Base-by-base conservation (phyloP, 2,329 filamentous ascomycete genomes). In the Cryphonectria nitschkei region DNA sequence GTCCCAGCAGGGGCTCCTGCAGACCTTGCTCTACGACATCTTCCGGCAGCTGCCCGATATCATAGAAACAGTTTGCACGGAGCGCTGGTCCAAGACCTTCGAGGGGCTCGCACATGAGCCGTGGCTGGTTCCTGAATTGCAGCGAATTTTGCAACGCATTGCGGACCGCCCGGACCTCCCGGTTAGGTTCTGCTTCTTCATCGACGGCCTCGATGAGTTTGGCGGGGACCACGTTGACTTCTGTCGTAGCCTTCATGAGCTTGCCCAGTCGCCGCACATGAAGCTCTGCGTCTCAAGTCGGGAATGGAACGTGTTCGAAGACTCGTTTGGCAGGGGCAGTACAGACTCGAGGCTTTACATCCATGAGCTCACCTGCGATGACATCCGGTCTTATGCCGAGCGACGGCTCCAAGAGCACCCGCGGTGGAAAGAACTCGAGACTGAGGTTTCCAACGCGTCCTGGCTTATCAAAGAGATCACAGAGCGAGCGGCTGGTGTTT, bases 1-100 rank as follows among this genome's bases (percentile, higher is more conserved):
- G 68, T 82, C 81, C 0, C 78, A 79, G 26, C 75, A 80, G 52
- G 83, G 83, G 0, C 77, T 86, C 0, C 73, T 84, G 1, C 78
- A 72, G 29, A 26, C 19, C 8, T 13, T 67, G 9, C 52, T 67
- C 11, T 58, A 26, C 22, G 19, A n/a, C 46, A 50, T 50, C 46
- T n/a, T 50, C 6, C 46, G 46, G 46, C 46, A 50, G 22, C 46
- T 50, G 22, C 19, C 22, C 46, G 22, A 50, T 50, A 50, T 22
- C 46, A 50, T 50, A 1, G 41, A 43, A 43, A 43, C 41, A 43
- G 41, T 43, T 5, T 43, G 41, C 41, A 43, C 41, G 41, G 41
- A 43, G 41, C 41, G 41, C 41, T 43, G 41, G 41, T 43, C 41
- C 41, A 16, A 43, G 13, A 43, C 41, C 41, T 14, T 14, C 16